phyloP scores from a whole-genome alignment of 2,329 filamentous ascomycete genomes.

The Alternaria postmessia region DNA sequence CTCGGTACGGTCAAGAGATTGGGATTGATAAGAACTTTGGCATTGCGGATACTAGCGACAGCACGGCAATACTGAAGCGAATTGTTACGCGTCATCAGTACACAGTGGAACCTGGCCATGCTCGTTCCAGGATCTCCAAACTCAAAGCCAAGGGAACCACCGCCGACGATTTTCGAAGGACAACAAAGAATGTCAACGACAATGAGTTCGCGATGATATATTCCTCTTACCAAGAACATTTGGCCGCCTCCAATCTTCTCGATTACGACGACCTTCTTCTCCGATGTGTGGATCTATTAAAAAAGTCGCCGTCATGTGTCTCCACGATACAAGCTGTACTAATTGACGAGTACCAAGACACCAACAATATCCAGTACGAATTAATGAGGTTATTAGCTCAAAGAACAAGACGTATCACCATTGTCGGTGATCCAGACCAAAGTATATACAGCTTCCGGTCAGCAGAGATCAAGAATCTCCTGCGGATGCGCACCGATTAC shows the following conservation, averaged over 20 bases:
- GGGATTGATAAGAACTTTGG: conserved; percentile 84
- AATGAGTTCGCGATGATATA: conserved; percentile 74
- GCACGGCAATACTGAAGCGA: conserved; percentile 77
- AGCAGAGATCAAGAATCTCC: conserved; percentile 88
- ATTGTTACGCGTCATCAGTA: conserved; percentile 79
- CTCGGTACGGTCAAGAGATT: conserved; percentile 83
- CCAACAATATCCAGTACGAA: conserved; percentile 93
- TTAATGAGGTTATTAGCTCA: conserved; percentile 89
- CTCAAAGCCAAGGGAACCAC: conserved; percentile 66
- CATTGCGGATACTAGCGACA: conserved; percentile 87
- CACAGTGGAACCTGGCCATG: conserved; percentile 72
- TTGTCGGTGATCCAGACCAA: conserved; percentile 96
- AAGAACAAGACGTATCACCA: conserved; percentile 77
- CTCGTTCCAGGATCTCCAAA: conserved; percentile 76
- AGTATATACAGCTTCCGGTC: conserved; percentile 97
- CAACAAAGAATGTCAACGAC: conserved; percentile 58
- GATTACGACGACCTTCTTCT: conserved; percentile 95
- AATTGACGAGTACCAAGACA: conserved; percentile 98
- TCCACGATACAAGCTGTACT: conserved; percentile 89
- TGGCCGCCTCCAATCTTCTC: conserved; percentile 79
- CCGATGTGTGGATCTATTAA: conserved; percentile 80
- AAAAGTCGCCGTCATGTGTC: conserved; percentile 77
- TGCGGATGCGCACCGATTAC: conserved; percentile 78
- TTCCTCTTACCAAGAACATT: conserved; percentile 77
- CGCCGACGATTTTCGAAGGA: conserved; percentile 54